Percentiles rank a stretch among this genome's conserved stretches.
phyloP scores from a whole-genome alignment of 2,329 filamentous ascomycete species.

The Lachnellula arida region DNA sequence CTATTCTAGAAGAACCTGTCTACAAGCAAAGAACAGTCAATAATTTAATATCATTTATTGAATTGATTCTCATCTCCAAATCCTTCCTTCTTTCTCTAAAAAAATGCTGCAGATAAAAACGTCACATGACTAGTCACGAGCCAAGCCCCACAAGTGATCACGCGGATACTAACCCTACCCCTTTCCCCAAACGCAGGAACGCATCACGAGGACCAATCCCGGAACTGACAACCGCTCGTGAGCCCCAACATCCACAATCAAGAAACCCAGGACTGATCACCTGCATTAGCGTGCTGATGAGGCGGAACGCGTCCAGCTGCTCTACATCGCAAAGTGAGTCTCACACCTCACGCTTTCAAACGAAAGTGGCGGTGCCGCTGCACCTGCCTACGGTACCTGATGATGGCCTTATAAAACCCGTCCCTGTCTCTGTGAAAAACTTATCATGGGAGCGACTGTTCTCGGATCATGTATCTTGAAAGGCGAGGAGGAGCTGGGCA shows the following conservation, averaged over 20 bases:
- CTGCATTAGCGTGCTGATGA: background rate
- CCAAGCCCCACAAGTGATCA: background rate
- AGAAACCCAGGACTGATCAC: background rate
- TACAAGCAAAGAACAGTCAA: no score
- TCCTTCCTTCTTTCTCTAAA: background rate
- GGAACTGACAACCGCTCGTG: background rate
- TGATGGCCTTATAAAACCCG: background rate
- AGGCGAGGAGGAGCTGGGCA: background rate
- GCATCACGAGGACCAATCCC: background rate
- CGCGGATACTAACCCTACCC: background rate
- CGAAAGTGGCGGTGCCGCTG: background rate
- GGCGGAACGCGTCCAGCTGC: background rate
- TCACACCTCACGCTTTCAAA: background rate
- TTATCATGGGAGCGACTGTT: background rate
- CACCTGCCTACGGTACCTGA: background rate
- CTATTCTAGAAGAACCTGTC: no score
- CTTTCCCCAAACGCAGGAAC: background rate
- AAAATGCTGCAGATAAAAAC: background rate
- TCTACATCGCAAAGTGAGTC: background rate
- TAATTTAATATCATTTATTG: no score
- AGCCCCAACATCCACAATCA: background rate
- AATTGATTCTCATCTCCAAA: no score
- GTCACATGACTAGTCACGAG: background rate
- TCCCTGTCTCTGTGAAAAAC: background rate
- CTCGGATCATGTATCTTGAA: background rate